Percentiles rank a stretch among this genome's conserved stretches.
Conservation (phyloP, 2,329 filamentous ascomycete genomes). For the Clonostachys rhizophaga region DNA sequence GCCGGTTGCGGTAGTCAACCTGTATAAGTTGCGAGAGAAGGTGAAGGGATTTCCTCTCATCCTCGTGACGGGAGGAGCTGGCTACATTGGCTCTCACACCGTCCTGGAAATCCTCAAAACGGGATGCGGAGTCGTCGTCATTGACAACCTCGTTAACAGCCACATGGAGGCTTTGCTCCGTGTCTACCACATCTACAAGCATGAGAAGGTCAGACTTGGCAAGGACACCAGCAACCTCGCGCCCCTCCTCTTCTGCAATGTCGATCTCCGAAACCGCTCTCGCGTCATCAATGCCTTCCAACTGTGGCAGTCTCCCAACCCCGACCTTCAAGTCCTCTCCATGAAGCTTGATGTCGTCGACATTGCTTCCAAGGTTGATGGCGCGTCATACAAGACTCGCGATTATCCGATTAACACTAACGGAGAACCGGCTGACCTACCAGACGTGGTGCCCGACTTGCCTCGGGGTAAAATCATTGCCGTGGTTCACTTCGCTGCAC, state of each 20-base stretch:
- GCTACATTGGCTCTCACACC: slow-evolving; percentile 53
- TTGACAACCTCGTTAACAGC: slow-evolving; percentile 40
- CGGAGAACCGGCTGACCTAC: too few relatives aligned
- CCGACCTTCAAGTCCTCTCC: slow-evolving; percentile 6
- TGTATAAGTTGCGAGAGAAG: too few relatives aligned
- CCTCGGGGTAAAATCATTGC: slow-evolving; percentile 39
- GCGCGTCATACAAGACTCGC: slow-evolving; percentile 20
- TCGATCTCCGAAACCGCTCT: slow-evolving; percentile 25
- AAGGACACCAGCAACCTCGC: slow-evolving; percentile 10
- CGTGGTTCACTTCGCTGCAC: slow-evolving; percentile 65
- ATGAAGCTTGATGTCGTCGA: slow-evolving; percentile 22
- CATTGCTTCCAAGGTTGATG: too few relatives aligned
- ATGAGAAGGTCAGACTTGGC: too few relatives aligned
- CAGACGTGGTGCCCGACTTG: slow-evolving; percentile 6
- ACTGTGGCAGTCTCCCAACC: too few relatives aligned
- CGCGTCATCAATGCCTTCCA: too few relatives aligned
- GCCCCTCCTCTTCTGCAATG: slow-evolving; percentile 26
- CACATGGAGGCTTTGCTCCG: slow-evolving; percentile 20
- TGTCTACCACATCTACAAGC: slow-evolving; percentile 5
- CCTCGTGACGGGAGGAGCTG: slow-evolving; percentile 47
- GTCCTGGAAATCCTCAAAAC: slow-evolving; percentile 46
- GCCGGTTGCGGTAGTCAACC: too few relatives aligned
- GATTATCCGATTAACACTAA: too few relatives aligned
- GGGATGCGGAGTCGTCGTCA: slow-evolving; percentile 45
- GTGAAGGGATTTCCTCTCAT: slow-evolving; percentile 12